Conservation (phyloP, 805 yeast genomes). For the Ogataea naganishii region DNA sequence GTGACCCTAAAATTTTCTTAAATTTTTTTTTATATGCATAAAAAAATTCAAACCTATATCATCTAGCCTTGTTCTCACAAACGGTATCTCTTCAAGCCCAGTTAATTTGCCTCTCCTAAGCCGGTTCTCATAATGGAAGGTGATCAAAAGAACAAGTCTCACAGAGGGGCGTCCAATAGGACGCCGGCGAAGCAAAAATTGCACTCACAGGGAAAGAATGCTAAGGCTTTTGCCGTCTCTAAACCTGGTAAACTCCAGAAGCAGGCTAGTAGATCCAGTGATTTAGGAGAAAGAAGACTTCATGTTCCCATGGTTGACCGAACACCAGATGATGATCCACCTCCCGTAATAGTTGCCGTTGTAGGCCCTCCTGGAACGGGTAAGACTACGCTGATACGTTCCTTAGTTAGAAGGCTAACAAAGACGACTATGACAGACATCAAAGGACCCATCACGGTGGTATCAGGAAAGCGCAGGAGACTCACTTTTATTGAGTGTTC, state of each 20-base stretch:
- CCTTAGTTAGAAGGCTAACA: conserved; percentile 78
- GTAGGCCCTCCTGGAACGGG: conserved; percentile 99
- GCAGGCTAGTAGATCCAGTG: conserved; percentile 78
- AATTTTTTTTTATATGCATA: too few species aligned
- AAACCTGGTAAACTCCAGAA: conserved; percentile 83
- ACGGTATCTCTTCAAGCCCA: too few species aligned
- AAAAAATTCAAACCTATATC: too few species aligned
- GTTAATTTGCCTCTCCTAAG: too few species aligned
- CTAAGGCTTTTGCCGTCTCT: conserved; percentile 74
- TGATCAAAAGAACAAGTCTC: conserved; percentile 72
- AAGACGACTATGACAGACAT: conserved; percentile 81
- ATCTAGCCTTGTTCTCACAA: too few species aligned
- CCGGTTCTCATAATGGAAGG: conserved; percentile 15
- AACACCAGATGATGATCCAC: conserved; percentile 96
- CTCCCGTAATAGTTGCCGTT: conserved; percentile 92
- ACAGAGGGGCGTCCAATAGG: conserved; percentile 47
- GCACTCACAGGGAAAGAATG: conserved; percentile 80
- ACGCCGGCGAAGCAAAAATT: conserved; percentile 76
- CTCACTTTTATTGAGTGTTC: conserved; percentile 88
- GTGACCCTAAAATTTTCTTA: too few species aligned
- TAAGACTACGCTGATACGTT: conserved; percentile 84
- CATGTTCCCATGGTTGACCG: conserved; percentile 98
- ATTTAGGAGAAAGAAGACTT: conserved; percentile 68
- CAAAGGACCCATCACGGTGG: conserved; percentile 95
- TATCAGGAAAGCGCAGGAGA: conserved; percentile 88